A percentile compares a stretch with the other conserved stretches of the same genome.
Evolutionary conservation across 257 asterid species (phyloP).

Genomic region (Schizonepeta tenuifolia): DNA sequence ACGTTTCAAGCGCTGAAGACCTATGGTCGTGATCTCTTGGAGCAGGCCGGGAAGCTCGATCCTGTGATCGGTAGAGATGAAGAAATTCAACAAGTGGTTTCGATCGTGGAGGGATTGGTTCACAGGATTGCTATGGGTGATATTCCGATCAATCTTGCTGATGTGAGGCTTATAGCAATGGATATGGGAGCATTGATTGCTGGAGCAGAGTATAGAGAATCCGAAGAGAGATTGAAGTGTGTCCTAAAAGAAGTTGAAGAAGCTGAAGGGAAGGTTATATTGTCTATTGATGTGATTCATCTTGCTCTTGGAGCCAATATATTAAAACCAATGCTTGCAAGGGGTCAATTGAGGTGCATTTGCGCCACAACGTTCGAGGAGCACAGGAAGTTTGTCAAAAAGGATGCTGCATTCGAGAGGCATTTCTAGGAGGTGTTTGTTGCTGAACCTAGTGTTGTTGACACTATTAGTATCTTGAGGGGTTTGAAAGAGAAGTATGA

Average conservation of each 20-base stretch:
- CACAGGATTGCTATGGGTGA: constrained; percentile 66
- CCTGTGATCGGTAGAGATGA: constrained; percentile 76
- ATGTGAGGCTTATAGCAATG: constrained; percentile 71
- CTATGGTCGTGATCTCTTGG: constrained; percentile 70
- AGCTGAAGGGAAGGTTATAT: constrained; percentile 69
- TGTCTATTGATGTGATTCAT: constrained; percentile 71
- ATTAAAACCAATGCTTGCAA: constrained; percentile 75
- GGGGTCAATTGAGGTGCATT: constrained; percentile 73
- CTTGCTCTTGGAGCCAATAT: constrained; percentile 67
- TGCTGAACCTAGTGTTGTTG: constrained; percentile 71
- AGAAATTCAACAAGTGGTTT: constrained; percentile 64
- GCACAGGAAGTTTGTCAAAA: constrained; percentile 69
- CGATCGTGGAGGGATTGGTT: constrained; percentile 72
- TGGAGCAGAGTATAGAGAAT: constrained; percentile 71
- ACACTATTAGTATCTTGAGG: constrained; percentile 65
- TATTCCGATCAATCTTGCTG: constrained; percentile 67
- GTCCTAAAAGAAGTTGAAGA: constrained; percentile 77
- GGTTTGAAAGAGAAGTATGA: too few species aligned
- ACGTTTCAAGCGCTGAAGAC: constrained; percentile 62
- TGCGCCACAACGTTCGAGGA: constrained; percentile 71
- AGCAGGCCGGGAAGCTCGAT: constrained; percentile 74
- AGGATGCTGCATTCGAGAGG: constrained; percentile 79
- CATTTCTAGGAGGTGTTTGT: constrained; percentile 78
- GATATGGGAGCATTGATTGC: constrained; percentile 78
- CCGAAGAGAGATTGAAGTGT: constrained; percentile 67